Evolutionary conservation across 2,329 filamentous ascomycete genomes (phyloP).

Genomic region (Dactylellina haptotyla): DNA sequence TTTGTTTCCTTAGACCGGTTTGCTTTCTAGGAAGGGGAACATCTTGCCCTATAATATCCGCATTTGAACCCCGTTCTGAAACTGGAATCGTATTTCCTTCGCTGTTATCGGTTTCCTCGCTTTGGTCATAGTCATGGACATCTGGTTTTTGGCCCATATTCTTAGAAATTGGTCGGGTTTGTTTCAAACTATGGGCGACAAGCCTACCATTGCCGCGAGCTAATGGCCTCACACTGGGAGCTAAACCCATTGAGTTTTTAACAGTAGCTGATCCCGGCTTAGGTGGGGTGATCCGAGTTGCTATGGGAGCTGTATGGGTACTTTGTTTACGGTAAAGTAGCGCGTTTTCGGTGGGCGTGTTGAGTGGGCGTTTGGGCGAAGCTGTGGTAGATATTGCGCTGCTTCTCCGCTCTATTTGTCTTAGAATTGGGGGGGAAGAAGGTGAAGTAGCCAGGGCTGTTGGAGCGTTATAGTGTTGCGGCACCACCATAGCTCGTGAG

Average conservation of each 20-base stretch:
- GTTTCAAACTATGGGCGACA: conserved; percentile 2
- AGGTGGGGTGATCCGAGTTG: background rate
- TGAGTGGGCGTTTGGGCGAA: too few relatives aligned
- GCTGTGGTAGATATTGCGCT: background rate
- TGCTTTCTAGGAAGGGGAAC: background rate
- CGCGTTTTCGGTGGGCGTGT: too few relatives aligned
- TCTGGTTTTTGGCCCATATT: too few relatives aligned
- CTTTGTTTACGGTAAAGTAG: too few relatives aligned
- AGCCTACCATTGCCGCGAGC: conserved; percentile 23
- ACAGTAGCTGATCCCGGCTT: background rate
- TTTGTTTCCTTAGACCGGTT: background rate
- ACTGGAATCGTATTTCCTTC: conserved; percentile 19
- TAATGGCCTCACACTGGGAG: background rate
- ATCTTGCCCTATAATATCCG: background rate
- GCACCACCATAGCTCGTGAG: background rate
- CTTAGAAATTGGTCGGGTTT: background rate
- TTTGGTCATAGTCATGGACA: background rate
- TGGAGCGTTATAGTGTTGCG: too few relatives aligned
- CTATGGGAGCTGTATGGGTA: background rate
- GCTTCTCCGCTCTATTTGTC: background rate
- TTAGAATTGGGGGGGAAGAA: background rate
- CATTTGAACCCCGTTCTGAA: background rate
- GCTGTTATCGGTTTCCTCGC: conserved; percentile 13
- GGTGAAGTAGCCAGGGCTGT: too few relatives aligned
- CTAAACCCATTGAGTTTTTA: background rate